Base-by-base conservation (phyloP, 2,329 filamentous ascomycete genomes). In the Fusarium nodosum region DNA sequence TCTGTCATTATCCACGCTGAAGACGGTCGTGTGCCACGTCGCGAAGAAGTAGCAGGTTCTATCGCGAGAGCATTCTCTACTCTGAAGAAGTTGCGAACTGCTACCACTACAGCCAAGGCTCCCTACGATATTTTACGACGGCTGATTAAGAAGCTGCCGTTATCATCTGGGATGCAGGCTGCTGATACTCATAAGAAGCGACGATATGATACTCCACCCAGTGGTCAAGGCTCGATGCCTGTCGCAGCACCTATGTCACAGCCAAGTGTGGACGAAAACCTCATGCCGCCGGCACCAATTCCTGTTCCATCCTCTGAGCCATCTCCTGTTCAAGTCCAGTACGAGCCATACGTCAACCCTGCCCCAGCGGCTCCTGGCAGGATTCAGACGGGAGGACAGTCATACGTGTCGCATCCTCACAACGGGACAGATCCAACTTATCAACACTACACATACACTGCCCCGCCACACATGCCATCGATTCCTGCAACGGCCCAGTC, bases 71-170 rank as follows among this genome's bases (percentile, higher is more conserved):
- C 62, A 2, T 65, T 60, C 18, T 2, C 36, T 4, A 65, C 62
- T 11, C n/a, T 65, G 36, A 65, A 65, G 60, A 65, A 65, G 20
- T 4, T 65, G 16, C 61, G 62, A 16, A 54, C 62, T 13, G 62
- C 62, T 18, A 65, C 62, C 0, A 65, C 39, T 22, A 65, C 62
- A 24, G 62, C 62, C 22, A 65, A 65, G 20, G 62, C 62, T 24
- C 62, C 62, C 11, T 65, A 65, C 2, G 60, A 65, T 46, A 60
- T 65, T 48, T n/a, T 65, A 31, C 34, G 54, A 34, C 46, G 62
- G 22, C 18, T 65, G 60, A 53, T 65, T 60, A 65, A 65, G 60
- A 65, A 65, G 30, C 9, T 65, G 10, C 62, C 62, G 20, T 52
- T 60, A 16, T 33, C 41, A 30, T 31, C 26, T 31, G 47, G 34